Percentiles rank a stretch among this genome's conserved stretches.
Evolutionary conservation across 805 yeast species (phyloP).

Genomic region (Metahyphopichia silvanorum): DNA sequence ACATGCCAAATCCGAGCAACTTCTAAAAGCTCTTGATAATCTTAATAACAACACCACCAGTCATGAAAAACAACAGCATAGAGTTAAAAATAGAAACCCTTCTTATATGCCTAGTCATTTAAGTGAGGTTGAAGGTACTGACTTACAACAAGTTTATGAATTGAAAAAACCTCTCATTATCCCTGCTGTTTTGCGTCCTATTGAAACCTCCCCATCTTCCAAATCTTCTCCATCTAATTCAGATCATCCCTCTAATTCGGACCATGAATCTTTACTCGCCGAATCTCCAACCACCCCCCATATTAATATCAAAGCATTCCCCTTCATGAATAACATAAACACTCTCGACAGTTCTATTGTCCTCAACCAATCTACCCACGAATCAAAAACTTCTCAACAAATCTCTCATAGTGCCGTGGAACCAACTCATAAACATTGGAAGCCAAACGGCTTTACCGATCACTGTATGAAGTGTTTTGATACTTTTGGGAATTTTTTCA

Average conservation of each 20-base stretch:
- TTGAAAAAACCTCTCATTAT: conserved; percentile 45
- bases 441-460: conserved; percentile 37
- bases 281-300: conserved; percentile 6
- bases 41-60: conserved; percentile 18
- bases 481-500: conserved; percentile 26
- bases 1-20: conserved; percentile 12
- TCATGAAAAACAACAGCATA: conserved; percentile 10
- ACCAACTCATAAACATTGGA: conserved; percentile 55
- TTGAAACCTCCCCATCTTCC: not conserved
- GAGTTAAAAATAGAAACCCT: conserved; percentile 2
- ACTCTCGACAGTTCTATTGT: not conserved
- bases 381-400: no score
- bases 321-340: conserved; percentile 5
- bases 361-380: conserved; percentile 1
- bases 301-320: conserved; percentile 8
- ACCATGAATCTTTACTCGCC: no score
- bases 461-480: conserved; percentile 43
- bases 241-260: no score
- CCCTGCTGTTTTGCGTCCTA: conserved; percentile 53
- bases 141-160: conserved; percentile 41
- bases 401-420: conserved; percentile 23
- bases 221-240: not conserved
- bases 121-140: conserved; percentile 9
- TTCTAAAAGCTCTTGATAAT: conserved; percentile 18
- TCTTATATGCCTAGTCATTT: not conserved